These are phyloP conservation scores for Ceratobasidium theobromae DNA, from an alignment of 1,284 basidiomycete species.

Conservation along the genomic window DNA sequence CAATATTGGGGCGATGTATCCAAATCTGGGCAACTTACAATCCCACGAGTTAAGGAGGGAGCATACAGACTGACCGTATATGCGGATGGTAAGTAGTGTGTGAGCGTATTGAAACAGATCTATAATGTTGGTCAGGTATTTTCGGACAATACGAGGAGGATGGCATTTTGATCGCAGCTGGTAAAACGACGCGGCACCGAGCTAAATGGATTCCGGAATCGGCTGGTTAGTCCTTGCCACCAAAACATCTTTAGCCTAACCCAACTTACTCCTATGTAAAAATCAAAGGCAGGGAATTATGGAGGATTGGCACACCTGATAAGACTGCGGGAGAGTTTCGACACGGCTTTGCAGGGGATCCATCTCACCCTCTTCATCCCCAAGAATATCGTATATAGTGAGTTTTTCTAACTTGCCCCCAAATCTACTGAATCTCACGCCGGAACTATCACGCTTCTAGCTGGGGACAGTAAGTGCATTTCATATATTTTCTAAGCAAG, in stretches of 20 bases:
- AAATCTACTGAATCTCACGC: neutral
- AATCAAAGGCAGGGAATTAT: conserved; percentile 37
- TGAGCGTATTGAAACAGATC: neutral
- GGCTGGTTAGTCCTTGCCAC: conserved; percentile 37
- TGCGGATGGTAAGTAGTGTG: conserved; percentile 36
- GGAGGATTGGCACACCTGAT: conserved; percentile 40
- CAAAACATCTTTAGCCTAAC: too few relatives aligned
- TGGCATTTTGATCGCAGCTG: conserved; percentile 37
- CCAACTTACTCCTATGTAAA: too few relatives aligned
- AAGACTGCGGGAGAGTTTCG: conserved; percentile 39
- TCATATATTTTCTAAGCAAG: neutral
- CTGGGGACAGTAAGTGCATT: conserved; percentile 37
- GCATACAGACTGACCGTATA: conserved; percentile 41
- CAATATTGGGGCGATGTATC: conserved; percentile 42
- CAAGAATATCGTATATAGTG: conserved; percentile 39
- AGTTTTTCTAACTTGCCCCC: neutral
- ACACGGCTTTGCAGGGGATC: conserved; percentile 38
- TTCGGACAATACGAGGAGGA: conserved; percentile 42
- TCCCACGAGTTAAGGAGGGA: conserved; percentile 41
- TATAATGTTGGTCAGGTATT: conserved; percentile 24
- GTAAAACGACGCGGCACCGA: conserved; percentile 26
- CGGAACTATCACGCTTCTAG: neutral
- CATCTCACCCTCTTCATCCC: conserved; percentile 35
- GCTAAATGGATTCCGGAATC: conserved; percentile 38
- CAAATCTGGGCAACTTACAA: conserved; percentile 37